Percentiles rank a stretch among this genome's conserved stretches.
These are phyloP conservation scores for Candida tropicalis DNA, from an alignment of 1,139 yeast genomes.

Conservation along the genomic window DNA sequence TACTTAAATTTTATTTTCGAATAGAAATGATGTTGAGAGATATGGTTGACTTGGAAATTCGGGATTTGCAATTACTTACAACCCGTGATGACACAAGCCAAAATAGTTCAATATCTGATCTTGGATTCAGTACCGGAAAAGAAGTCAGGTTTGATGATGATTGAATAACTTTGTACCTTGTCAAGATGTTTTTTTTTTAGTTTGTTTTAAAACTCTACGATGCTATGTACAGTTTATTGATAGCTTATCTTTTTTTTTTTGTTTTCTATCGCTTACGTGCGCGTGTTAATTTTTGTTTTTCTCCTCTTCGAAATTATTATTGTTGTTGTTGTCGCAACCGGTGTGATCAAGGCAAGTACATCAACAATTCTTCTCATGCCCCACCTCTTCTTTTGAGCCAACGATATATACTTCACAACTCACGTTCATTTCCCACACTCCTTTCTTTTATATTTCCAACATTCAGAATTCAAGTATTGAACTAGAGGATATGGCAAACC, in stretches of 20 bases:
- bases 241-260: too few species aligned
- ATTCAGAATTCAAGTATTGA: constrained; percentile 1
- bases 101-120: background rate
- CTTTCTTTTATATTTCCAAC: background rate
- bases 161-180: background rate
- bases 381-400: too few species aligned
- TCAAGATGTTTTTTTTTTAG: too few species aligned
- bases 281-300: too few species aligned
- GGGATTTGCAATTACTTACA: constrained; percentile 14
- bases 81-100: constrained; percentile 22
- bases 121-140: background rate
- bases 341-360: too few species aligned
- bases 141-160: background rate
- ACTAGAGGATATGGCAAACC: constrained; percentile 9
- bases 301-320: too few species aligned
- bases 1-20: constrained; percentile 43
- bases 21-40: constrained; percentile 25
- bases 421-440: background rate
- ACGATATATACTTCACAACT: too few species aligned
- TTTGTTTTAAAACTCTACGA: too few species aligned
- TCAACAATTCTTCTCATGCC: too few species aligned
- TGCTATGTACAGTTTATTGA: too few species aligned
- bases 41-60: constrained; percentile 21
- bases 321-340: too few species aligned
- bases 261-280: too few species aligned